phyloP scores from a whole-genome alignment of 208 protist genomes.

The Vickermania spadyakhi region DNA sequence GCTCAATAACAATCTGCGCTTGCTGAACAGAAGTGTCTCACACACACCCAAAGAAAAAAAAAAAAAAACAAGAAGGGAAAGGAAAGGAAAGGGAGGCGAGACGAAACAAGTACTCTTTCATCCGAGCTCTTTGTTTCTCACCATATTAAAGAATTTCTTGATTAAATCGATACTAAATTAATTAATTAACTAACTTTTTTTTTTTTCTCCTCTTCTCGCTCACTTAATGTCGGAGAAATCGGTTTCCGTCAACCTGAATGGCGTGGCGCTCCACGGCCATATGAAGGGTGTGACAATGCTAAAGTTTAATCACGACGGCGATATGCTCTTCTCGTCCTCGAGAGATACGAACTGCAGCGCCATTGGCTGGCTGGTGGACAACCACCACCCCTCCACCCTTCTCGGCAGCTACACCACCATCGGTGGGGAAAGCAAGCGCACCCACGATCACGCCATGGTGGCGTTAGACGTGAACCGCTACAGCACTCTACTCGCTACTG shows the following conservation, averaged over 20 bases:
- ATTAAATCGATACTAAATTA: no score
- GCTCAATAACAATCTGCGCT: neutral
- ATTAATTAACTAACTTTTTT: slow-evolving; percentile 4
- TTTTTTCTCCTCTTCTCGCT: slow-evolving; percentile 4
- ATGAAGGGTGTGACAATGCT: slow-evolving; percentile 89
- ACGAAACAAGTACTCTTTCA: no score
- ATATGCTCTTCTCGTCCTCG: slow-evolving; percentile 94
- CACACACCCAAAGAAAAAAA: neutral
- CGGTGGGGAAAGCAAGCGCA: slow-evolving; percentile 16
- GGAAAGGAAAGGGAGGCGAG: neutral
- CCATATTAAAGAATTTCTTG: no score
- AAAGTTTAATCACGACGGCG: slow-evolving; percentile 97
- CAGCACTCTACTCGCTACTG: slow-evolving; percentile 79
- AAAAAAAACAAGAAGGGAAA: neutral
- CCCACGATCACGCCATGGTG: slow-evolving; percentile 84
- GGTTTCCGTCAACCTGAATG: slow-evolving; percentile 33
- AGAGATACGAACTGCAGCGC: slow-evolving; percentile 90
- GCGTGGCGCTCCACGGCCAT: slow-evolving; percentile 80
- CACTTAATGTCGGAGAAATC: slow-evolving; percentile 1
- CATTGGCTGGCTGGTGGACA: slow-evolving; percentile 81
- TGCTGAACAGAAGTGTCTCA: neutral
- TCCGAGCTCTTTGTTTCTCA: no score
- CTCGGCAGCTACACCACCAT: slow-evolving; percentile 94
- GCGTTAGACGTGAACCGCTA: slow-evolving; percentile 89
- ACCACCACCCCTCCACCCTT: slow-evolving; percentile 88